Evolutionary conservation across 176 grass and related monocot species (phyloP), one percentile per base, ranked within the genome.

Genomic region (Musa beccarii): DNA sequence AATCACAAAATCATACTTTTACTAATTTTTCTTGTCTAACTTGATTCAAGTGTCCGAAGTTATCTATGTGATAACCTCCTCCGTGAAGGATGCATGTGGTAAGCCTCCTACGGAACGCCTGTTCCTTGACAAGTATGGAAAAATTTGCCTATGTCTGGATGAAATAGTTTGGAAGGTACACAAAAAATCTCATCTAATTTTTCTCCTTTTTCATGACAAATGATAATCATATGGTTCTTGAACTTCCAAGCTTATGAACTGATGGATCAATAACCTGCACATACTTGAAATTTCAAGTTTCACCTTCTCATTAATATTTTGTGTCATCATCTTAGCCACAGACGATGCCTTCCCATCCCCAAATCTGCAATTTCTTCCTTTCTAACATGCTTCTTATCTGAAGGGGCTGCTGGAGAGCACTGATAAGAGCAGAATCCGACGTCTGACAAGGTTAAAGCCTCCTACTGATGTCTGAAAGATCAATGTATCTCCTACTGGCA

Each of bases 51-150:
- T 96, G 87, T 54, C 79, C 0, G 93, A 96, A 80, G 93, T 92
- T 59, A 90, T 96, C 25, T 92, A 82, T 72, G 90, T 87, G 43
- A 79, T 96, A 75, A 92, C 85, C 17, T 96, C 90, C 2, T 78
- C 90, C 9, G 88, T 98, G 57, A 98, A 93, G 80, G 94, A 98
- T 83, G 90, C 83, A 7, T 98, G 90, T 66, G 87, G 64, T 66
- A 93, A 85, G 76, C 86, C 90, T 71, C 81, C 90, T 16, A 90
- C 86, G 0, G 94, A 97, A 49, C 87, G 94, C 51, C 86, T 93
- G n/a, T 98, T 98, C 84, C 90, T 98, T n/a, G 94, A 98, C 82
- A 92, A 90, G 76, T 98, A 98, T 2, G 94, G 94, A 64, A 85
- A 89, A 66, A 92, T 98, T 68, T 98, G 94, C 69, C 54, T 98